phyloP scores from a whole-genome alignment of 1,139 yeast genomes.

The Geotrichum carabidarum region DNA sequence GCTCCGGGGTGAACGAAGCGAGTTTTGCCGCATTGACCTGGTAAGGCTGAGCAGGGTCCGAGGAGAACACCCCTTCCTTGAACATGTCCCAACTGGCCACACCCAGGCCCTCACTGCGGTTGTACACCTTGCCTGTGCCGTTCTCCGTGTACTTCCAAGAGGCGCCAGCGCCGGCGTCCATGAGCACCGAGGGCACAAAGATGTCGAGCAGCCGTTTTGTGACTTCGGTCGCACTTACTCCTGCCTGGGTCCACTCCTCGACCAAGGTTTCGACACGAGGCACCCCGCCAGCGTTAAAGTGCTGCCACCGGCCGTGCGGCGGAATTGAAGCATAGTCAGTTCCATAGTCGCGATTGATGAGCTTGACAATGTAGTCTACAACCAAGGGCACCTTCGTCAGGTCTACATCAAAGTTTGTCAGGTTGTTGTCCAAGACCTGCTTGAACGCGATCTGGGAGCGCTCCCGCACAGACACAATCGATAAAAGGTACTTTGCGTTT shows the following conservation, averaged over 20 bases:
- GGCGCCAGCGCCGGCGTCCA: conserved; percentile 63
- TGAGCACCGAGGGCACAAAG: conserved; percentile 51
- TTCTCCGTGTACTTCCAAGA: conserved; percentile 45
- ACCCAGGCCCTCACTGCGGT: conserved; percentile 57
- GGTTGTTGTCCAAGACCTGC: conserved; percentile 37
- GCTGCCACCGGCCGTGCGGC: conserved; percentile 62
- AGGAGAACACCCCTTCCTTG: conserved; percentile 45
- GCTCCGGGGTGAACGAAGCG: conserved; percentile 21
- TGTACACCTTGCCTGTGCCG: conserved; percentile 32
- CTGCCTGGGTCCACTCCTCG: conserved; percentile 34
- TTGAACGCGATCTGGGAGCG: conserved; percentile 43
- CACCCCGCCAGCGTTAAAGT: conserved; percentile 47
- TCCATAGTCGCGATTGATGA: conserved; percentile 44
- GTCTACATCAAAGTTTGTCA: conserved; percentile 46
- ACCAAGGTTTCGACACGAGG: conserved; percentile 44
- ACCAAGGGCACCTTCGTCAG: conserved; percentile 39
- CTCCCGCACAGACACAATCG: conserved; percentile 51
- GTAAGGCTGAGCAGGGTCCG: conserved; percentile 32
- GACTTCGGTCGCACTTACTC: conserved; percentile 40
- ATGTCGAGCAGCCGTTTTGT: conserved; percentile 51
- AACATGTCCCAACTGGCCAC: conserved; percentile 54
- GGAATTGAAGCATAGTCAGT: conserved; percentile 44
- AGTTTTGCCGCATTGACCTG: conserved; percentile 41
- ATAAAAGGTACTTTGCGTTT: conserved; percentile 37
- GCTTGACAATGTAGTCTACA: conserved; percentile 42